Evolutionary conservation across 192 early-diverging fungal genomes (phyloP).

Genomic region (Entomortierella beljakovae): DNA sequence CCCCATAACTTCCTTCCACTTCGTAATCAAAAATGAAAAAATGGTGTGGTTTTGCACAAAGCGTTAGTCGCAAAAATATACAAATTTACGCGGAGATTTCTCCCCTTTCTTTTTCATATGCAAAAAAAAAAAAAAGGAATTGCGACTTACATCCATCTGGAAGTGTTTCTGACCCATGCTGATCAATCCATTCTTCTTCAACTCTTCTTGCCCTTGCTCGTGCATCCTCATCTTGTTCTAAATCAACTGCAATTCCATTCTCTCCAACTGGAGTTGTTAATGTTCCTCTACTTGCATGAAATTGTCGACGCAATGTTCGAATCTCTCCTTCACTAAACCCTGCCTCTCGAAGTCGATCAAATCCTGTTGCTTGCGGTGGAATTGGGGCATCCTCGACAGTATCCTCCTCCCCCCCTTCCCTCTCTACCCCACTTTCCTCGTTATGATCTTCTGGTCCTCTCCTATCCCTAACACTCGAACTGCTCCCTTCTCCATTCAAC

Average conservation of each 20-base stretch:
- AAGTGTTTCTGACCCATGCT: constrained; percentile 60
- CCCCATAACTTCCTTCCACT: constrained; percentile 63
- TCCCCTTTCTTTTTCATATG: too few relatives aligned
- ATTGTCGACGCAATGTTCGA: constrained; percentile 62
- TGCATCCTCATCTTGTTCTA: constrained; percentile 50
- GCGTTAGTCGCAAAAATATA: too few relatives aligned
- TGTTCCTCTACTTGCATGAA: constrained; percentile 64
- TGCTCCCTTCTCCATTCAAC: neutral
- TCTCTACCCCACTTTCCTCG: neutral
- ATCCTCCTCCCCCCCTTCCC: neutral
- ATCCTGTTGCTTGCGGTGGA: constrained; percentile 56
- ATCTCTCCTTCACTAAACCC: constrained; percentile 71
- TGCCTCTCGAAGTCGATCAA: constrained; percentile 67
- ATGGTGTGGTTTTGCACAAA: neutral
- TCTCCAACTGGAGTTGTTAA: constrained; percentile 29
- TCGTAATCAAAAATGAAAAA: constrained; percentile 21
- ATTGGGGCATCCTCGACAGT: constrained; percentile 51
- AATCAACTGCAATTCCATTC: constrained; percentile 33
- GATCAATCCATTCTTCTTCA: constrained; percentile 71
- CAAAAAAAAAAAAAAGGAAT: neutral
- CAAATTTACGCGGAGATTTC: too few relatives aligned
- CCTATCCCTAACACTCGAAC: neutral
- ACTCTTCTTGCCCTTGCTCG: constrained; percentile 41
- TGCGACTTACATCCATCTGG: constrained; percentile 66
- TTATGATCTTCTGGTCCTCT: neutral